Percentiles rank a stretch among this genome's conserved stretches.
Conservation (phyloP, 306 rosid species). For the Sicyos baderoa region DNA sequence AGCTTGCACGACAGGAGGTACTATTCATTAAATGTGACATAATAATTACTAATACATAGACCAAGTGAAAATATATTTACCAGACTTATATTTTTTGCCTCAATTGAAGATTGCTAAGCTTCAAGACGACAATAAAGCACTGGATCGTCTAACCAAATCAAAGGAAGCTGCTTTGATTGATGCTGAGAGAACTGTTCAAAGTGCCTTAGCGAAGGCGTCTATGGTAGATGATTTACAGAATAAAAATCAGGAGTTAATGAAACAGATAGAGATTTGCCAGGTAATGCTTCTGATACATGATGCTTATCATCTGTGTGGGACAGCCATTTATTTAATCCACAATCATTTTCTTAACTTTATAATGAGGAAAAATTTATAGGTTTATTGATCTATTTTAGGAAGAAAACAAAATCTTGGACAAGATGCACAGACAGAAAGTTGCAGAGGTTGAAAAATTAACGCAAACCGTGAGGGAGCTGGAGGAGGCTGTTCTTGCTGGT, state of each 20-base stretch:
- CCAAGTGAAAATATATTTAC: not conserved
- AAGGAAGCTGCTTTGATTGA: slow-evolving; percentile 97
- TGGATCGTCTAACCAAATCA: slow-evolving; percentile 95
- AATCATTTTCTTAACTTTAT: slow-evolving; percentile 1
- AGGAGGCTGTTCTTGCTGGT: slow-evolving; percentile 99
- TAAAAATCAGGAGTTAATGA: slow-evolving; percentile 93
- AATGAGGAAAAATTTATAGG: slow-evolving; percentile 14
- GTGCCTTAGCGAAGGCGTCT: slow-evolving; percentile 96
- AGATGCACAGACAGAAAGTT: slow-evolving; percentile 93
- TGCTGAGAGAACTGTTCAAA: slow-evolving; percentile 91
- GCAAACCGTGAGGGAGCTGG: slow-evolving; percentile 95
- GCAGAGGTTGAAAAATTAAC: slow-evolving; percentile 99
- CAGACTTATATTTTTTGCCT: not conserved
- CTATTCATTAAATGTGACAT: slow-evolving; percentile 15
- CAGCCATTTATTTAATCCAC: not conserved
- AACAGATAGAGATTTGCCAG: slow-evolving; percentile 99
- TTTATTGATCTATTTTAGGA: slow-evolving; percentile 45
- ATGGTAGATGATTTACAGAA: slow-evolving; percentile 99
- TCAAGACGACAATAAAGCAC: slow-evolving; percentile 93
- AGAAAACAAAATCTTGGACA: slow-evolving; percentile 96
- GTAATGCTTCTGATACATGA: slow-evolving; percentile 27
- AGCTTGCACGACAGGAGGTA: slow-evolving; percentile 97
- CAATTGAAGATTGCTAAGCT: slow-evolving; percentile 81
- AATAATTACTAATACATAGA: slow-evolving; percentile 5
- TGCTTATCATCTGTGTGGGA: not conserved